phyloP scores from a whole-genome alignment of 176 grass and related monocot genomes.

The Avena sativa region DNA sequence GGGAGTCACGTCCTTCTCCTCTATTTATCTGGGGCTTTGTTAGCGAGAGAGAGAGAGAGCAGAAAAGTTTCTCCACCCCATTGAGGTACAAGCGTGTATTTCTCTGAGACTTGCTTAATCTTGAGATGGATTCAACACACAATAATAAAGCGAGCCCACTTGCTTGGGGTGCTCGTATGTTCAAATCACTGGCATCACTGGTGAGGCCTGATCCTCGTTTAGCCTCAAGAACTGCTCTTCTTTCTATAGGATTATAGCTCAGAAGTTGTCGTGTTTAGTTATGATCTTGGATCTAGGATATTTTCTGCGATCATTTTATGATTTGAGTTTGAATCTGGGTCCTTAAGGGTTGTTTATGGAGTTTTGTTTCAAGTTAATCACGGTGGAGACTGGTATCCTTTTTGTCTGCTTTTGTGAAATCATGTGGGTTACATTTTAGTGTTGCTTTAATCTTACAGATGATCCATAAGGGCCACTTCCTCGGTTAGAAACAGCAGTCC shows the following conservation, averaged over 20 bases:
- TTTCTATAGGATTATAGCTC: constrained; percentile 15
- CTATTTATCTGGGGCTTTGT: constrained; percentile 5
- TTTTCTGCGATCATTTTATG: constrained; percentile 4
- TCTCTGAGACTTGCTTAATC: background rate
- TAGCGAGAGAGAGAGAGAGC: constrained; percentile 20
- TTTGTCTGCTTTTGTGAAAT: constrained; percentile 18
- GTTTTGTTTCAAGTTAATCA: constrained; percentile 31
- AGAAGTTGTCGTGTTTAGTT: background rate
- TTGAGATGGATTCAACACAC: constrained; percentile 33
- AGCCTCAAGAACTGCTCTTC: background rate
- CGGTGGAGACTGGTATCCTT: background rate
- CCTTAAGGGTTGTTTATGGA: constrained; percentile 16
- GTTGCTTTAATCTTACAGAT: background rate
- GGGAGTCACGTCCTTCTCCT: background rate
- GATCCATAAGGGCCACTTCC: background rate
- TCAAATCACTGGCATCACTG: constrained; percentile 9
- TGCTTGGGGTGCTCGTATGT: background rate
- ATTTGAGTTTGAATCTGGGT: constrained; percentile 35
- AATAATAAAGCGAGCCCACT: background rate
- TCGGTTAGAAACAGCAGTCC: background rate
- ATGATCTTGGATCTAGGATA: constrained; percentile 8
- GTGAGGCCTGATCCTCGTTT: constrained; percentile 7
- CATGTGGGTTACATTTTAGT: background rate
- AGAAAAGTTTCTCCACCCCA: background rate
- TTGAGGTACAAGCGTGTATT: background rate